phyloP scores from a whole-genome alignment of 495 filamentous ascomycete genomes.

The Penicillium bialowiezense region DNA sequence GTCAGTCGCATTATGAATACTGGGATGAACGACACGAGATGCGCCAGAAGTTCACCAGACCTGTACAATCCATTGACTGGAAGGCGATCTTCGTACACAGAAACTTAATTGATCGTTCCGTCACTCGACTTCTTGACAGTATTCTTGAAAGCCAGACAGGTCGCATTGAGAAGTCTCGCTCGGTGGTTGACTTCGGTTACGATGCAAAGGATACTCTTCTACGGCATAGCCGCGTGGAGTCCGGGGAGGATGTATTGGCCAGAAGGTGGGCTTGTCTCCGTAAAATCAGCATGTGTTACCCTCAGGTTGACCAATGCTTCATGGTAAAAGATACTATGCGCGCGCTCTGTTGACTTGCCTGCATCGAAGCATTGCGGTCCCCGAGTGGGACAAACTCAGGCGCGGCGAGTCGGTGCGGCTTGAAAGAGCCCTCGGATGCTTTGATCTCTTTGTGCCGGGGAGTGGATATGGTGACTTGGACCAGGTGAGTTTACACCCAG shows the following conservation, averaged over 20 bases:
- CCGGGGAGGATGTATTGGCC: slow-evolving; percentile 76
- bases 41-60: slow-evolving; percentile 47
- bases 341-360: slow-evolving; percentile 69
- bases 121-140: slow-evolving; percentile 60
- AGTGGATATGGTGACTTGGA: slow-evolving; percentile 67
- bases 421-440: slow-evolving; percentile 73
- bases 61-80: slow-evolving; percentile 69
- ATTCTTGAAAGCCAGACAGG: slow-evolving; percentile 66
- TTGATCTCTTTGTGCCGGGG: slow-evolving; percentile 82
- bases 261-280: slow-evolving; percentile 56
- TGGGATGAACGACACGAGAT: slow-evolving; percentile 73
- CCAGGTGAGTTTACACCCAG: slow-evolving; percentile 49
- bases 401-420: slow-evolving; percentile 54
- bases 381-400: slow-evolving; percentile 64
- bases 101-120: slow-evolving; percentile 49
- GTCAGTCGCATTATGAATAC: slow-evolving; percentile 59
- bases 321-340: slow-evolving; percentile 63
- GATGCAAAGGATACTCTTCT: slow-evolving; percentile 86
- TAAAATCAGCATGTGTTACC: slow-evolving; percentile 5
- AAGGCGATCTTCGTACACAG: slow-evolving; percentile 65
- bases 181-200: slow-evolving; percentile 70
- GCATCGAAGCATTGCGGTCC: slow-evolving; percentile 75
- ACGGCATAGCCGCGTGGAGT: slow-evolving; percentile 55
- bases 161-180: slow-evolving; percentile 65
- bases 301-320: slow-evolving; percentile 6